A percentile compares a stretch with the other conserved stretches of the same genome.
Conservation (phyloP, 495 filamentous ascomycete species). For the Trichodelitschia bisporula region DNA sequence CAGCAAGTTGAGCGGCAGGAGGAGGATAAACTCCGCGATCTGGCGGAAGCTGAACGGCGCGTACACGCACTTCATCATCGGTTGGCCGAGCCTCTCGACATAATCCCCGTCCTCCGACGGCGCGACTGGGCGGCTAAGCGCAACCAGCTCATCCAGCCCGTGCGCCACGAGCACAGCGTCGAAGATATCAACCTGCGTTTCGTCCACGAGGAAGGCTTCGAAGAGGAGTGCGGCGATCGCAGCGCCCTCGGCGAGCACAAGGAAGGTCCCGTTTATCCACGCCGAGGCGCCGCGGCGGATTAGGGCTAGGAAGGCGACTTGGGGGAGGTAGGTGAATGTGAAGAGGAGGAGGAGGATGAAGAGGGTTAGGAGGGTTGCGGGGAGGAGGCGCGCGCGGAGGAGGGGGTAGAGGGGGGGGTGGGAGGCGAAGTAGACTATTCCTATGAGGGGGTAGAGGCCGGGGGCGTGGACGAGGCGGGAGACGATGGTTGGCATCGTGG, state of each 20-base stretch:
- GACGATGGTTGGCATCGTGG: too few species aligned
- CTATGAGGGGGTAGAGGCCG: conserved; percentile 15
- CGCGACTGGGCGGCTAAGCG: conserved; percentile 26
- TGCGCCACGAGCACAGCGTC: conserved; percentile 36
- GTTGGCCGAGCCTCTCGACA: conserved; percentile 30
- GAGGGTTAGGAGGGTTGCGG: conserved; percentile 29
- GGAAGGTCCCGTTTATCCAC: conserved; percentile 36
- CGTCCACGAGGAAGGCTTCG: conserved; percentile 43
- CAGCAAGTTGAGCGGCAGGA: conserved; percentile 40
- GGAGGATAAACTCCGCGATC: conserved; percentile 17
- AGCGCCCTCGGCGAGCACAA: conserved; percentile 41
- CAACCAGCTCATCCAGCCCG: conserved; percentile 30
- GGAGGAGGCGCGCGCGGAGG: conserved; percentile 30
- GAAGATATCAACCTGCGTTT: conserved; percentile 43
- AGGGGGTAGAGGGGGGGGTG: conserved; percentile 41
- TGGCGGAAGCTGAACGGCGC: conserved; percentile 29
- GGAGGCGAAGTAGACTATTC: conserved; percentile 31
- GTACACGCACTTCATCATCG: conserved; percentile 30
- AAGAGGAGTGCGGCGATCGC: conserved; percentile 35
- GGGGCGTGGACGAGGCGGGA: neutral
- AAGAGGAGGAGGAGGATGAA: conserved; percentile 38
- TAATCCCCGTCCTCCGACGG: conserved; percentile 25
- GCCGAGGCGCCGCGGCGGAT: conserved; percentile 30
- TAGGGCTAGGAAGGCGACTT: conserved; percentile 38
- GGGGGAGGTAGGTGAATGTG: conserved; percentile 30